Evolutionary conservation across 345 rosid genomes (phyloP).

Genomic region (Brassica napus): Da-Ae NC_063450.1:10131501-10132000

Average conservation of each 20-base stretch:
- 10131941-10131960: conserved; percentile 74
- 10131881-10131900: conserved; percentile 50
- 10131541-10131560: background rate
- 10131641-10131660: background rate
- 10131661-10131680: background rate
- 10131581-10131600: background rate
- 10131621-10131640: background rate
- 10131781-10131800: conserved; percentile 68
- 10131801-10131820: conserved; percentile 63
- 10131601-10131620: background rate
- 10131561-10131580: background rate
- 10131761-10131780: conserved; percentile 49
- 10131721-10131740: background rate
- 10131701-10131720: background rate
- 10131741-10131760: background rate
- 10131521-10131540: background rate
- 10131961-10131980: conserved; percentile 60
- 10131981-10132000: conserved; percentile 71
- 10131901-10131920: conserved; percentile 61
- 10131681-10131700: background rate
- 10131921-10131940: conserved; percentile 48
- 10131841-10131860: conserved; percentile 56
- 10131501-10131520: background rate
- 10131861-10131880: conserved; percentile 56
- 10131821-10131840: conserved; percentile 49